Evolutionary conservation across 2,329 filamentous ascomycete species (phyloP), one percentile per base, ranked within the genome.

Genomic region (Scedosporium boydii): DNA sequence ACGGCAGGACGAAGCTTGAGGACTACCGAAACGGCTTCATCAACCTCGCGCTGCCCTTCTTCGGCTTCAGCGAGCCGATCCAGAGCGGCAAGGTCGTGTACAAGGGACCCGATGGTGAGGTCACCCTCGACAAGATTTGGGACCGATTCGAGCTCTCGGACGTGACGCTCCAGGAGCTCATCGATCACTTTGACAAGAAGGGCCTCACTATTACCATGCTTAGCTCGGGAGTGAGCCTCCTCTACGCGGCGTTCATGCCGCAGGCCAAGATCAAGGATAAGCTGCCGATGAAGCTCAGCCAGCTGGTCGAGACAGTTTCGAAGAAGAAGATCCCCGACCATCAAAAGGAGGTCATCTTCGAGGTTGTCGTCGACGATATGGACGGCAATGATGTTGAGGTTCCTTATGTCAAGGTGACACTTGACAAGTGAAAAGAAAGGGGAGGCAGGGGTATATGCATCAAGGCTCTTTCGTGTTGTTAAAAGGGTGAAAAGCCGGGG

Each of bases 11-110:
- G n/a, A 91, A 98, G 69, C 88, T 97, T 67, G 95, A 98, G 78
- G 90, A 98, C 77, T 99, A 96, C 87, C 98, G 98, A 85, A 99
- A 99, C 72, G 95, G 95, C 16, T 99, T 99, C 76, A 83, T 98
- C 77, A 99, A 99, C 78, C 78, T 99, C 68, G 95, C 95, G 1
- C 79, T 99, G 66, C 95, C 95, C 0, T 98, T 99, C 83, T 96
- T 99, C 69, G 93, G 93, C 46, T 99, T 99, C 83, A 96, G 91
- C 71, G 95, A 99, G 77, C 95, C 95, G 2, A 96, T 99, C 69
- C 87, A 87, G 4, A 96, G 91, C 68, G 91, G 93, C 34, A 98
- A 97, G 83, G 90, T 93, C 66, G 90, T 86, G 70, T 99, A 98
- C 78, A 80, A 87, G 72, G 89, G 91, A 23, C 88, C 87, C 60